Conservation (phyloP, 257 asterid species). For the Petrea volubilis region DNA sequence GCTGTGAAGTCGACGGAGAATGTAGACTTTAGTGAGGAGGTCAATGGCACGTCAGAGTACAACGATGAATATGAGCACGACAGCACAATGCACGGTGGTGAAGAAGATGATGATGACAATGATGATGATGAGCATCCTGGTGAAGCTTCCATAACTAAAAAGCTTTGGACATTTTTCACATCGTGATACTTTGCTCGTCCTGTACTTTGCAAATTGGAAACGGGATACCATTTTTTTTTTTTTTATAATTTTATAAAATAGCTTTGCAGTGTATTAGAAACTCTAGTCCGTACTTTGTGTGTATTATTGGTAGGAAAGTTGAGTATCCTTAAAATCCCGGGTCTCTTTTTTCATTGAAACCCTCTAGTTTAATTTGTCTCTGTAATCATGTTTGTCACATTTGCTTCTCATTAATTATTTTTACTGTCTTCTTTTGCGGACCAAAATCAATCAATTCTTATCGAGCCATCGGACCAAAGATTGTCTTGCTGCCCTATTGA, state of each 20-base stretch:
- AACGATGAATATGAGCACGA: conserved; percentile 44
- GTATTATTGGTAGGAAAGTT: conserved; percentile 12
- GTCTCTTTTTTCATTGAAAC: conserved; percentile 4
- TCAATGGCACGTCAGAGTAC: conserved; percentile 45
- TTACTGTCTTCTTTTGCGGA: not conserved
- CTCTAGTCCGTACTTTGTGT: conserved; percentile 1
- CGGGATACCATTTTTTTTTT: not conserved
- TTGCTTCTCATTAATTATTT: not conserved
- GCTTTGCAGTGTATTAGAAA: conserved; percentile 6
- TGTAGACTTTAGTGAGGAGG: conserved; percentile 44
- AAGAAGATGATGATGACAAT: conserved; percentile 28
- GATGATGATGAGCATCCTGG: conserved; percentile 51
- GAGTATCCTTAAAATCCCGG: conserved; percentile 10
- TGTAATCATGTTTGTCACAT: conserved; percentile 12
- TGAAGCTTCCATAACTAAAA: conserved; percentile 58
- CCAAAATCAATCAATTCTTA: not conserved
- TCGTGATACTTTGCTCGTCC: conserved; percentile 48
- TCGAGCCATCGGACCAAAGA: not conserved
- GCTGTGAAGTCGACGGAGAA: conserved; percentile 29
- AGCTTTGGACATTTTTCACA: conserved; percentile 86
- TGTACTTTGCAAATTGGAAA: not conserved
- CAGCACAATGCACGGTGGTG: conserved; percentile 41
- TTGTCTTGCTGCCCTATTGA: not conserved
- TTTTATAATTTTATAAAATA: too few relatives aligned
- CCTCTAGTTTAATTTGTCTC: conserved; percentile 11